These are phyloP conservation scores for Cercospora sesami DNA, from an alignment of 2,329 filamentous ascomycete species.

Conservation along the genomic window DNA sequence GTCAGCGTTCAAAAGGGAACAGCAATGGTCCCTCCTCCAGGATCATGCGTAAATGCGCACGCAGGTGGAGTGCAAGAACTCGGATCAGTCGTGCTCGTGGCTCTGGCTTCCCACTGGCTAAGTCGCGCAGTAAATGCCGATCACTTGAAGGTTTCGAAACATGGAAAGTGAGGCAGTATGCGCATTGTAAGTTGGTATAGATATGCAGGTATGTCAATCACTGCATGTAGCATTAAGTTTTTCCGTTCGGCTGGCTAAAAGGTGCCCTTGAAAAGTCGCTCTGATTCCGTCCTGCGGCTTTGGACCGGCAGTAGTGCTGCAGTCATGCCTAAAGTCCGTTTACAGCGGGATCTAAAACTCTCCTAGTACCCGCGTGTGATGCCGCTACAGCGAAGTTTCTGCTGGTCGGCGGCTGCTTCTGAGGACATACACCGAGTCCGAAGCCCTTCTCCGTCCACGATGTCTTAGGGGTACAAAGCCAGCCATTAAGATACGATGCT, in stretches of 20 bases:
- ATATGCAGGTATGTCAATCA: not conserved
- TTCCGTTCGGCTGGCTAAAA: not conserved
- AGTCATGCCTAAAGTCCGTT: not conserved
- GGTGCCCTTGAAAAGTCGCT: not conserved
- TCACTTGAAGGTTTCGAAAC: not conserved
- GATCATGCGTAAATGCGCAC: not conserved
- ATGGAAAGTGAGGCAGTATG: not conserved
- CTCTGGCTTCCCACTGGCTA: not conserved
- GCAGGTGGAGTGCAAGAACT: not conserved
- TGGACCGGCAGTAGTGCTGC: not conserved
- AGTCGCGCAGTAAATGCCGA: not conserved
- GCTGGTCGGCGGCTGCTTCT: not conserved
- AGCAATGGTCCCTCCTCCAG: not conserved
- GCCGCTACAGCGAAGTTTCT: not conserved
- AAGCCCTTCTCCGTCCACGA: not conserved
- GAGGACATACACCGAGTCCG: not conserved
- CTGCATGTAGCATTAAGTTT: not conserved
- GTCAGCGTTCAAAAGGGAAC: not conserved
- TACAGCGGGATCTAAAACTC: not conserved
- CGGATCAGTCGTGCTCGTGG: not conserved
- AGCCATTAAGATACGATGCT: not conserved
- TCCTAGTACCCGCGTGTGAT: not conserved
- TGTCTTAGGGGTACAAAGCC: not conserved
- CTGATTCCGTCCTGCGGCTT: not conserved
- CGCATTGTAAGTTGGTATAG: not conserved